phyloP scores from a whole-genome alignment of 176 grass and related monocot genomes.

The Secale cereale region DNA sequence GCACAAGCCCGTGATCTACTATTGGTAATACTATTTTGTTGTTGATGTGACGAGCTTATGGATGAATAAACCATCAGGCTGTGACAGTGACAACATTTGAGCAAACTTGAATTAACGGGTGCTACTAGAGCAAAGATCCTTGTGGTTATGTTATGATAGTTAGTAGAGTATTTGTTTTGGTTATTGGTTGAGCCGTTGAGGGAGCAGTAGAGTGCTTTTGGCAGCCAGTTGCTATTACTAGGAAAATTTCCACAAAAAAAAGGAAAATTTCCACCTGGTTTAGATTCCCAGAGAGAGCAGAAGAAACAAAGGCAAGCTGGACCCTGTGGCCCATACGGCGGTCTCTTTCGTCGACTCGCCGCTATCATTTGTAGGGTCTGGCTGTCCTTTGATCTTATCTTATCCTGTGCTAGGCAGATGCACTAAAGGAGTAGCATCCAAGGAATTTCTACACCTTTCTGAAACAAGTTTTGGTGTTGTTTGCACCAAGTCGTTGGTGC shows the following conservation, averaged over 20 bases:
- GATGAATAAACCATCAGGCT: background rate
- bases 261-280: background rate
- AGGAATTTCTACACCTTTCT: background rate
- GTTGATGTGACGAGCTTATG: background rate
- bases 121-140: background rate
- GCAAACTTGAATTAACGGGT: background rate
- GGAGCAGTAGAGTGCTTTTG: background rate
- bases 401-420: background rate
- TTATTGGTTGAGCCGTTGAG: background rate
- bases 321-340: background rate
- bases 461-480: background rate
- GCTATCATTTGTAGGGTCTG: constrained; percentile 34
- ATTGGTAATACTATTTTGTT: background rate
- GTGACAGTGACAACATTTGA: background rate
- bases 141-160: too few species aligned
- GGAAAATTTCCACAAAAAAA: background rate
- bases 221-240: background rate
- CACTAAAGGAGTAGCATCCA: constrained; percentile 34
- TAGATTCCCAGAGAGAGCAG: constrained; percentile 31
- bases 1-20: background rate
- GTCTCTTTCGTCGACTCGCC: background rate
- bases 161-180: background rate
- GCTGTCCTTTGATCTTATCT: constrained; percentile 20
- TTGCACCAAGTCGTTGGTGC: background rate
- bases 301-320: constrained; percentile 16